Evolutionary conservation across 176 grass and related monocot species (phyloP), one percentile per base, ranked within the genome.

Genomic region (Puccinellia tenuiflora): DNA sequence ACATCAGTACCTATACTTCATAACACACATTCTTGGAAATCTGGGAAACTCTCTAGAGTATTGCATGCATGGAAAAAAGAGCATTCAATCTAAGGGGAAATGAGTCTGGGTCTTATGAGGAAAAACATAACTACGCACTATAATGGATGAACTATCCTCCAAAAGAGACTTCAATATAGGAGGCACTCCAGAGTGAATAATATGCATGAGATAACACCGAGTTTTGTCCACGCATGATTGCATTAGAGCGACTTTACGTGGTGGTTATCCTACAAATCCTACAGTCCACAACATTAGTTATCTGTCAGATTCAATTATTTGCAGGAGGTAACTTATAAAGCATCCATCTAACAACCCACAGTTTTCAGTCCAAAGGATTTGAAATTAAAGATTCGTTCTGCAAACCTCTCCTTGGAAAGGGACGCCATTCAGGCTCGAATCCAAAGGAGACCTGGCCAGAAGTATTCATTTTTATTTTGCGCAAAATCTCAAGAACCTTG

Each of bases 211-310:
- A 82, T 98, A 93, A 77, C 92, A 95, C 5, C 56, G 56, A 85
- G 84, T 71, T 79, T 67, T 83, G 37, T 95, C 96, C 79, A 95
- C 73, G 67, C 92, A 98, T 67, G 95, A 83, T 64, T 98, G 96
- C 96, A 98, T 95, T 65, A 95, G 86, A 59, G 92, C 90, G 21
- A 90, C 92, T 90, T 98, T 98, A 85, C 96, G 85, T 45, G 53
- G 81, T 18, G 76, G 76, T 75, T 86, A 88, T 70, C 96, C 92
- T 98, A 83, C 52, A 90, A 69, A 85, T 5, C 70, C 24, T 39
- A 85, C 12, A 73, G 3, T 81, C 39, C 48, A 85, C 12, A 66
- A 2, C 30, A 65, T 26, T 3, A 7, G 25, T 72, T 72, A 62
- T 63, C 7, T 3, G 26, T 47, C 66, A 65, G 20, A 63, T 42